phyloP scores from a whole-genome alignment of 306 rosid genomes.

The Benincasa hispida region DNA sequence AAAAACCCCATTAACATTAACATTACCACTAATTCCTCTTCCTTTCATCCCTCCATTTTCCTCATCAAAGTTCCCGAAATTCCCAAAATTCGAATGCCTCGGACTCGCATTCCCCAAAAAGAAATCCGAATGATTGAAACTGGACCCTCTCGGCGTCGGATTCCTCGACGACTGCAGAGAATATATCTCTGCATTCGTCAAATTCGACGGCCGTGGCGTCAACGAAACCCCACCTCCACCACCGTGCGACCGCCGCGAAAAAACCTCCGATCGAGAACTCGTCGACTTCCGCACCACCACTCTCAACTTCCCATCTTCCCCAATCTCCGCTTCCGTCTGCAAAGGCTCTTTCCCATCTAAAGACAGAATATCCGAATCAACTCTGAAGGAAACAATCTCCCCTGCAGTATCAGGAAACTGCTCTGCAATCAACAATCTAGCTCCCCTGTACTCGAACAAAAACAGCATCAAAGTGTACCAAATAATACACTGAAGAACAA shows the following conservation, averaged over 20 bases:
- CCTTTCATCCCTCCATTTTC: slow-evolving; percentile 19
- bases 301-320: slow-evolving; percentile 72
- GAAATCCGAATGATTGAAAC: slow-evolving; percentile 68
- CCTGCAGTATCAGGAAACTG: slow-evolving; percentile 82
- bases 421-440: slow-evolving; percentile 49
- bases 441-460: slow-evolving; percentile 79
- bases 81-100: slow-evolving; percentile 45
- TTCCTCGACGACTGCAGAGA: slow-evolving; percentile 65
- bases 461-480: slow-evolving; percentile 81
- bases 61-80: slow-evolving; percentile 40
- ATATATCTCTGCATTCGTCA: slow-evolving; percentile 78
- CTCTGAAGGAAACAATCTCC: slow-evolving; percentile 55
- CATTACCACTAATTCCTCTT: background rate
- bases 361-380: slow-evolving; percentile 65
- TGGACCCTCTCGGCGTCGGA: slow-evolving; percentile 79
- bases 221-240: slow-evolving; percentile 27
- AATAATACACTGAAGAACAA: slow-evolving; percentile 68
- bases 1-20: background rate
- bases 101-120: slow-evolving; percentile 51
- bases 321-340: slow-evolving; percentile 67
- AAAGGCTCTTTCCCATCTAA: slow-evolving; percentile 71
- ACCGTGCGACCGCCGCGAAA: slow-evolving; percentile 49
- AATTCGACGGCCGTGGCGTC: slow-evolving; percentile 65
- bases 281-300: slow-evolving; percentile 57
- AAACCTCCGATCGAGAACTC: slow-evolving; percentile 56